Evolutionary conservation across 306 rosid species (phyloP).

Genomic region (Trifolium repens): DNA sequence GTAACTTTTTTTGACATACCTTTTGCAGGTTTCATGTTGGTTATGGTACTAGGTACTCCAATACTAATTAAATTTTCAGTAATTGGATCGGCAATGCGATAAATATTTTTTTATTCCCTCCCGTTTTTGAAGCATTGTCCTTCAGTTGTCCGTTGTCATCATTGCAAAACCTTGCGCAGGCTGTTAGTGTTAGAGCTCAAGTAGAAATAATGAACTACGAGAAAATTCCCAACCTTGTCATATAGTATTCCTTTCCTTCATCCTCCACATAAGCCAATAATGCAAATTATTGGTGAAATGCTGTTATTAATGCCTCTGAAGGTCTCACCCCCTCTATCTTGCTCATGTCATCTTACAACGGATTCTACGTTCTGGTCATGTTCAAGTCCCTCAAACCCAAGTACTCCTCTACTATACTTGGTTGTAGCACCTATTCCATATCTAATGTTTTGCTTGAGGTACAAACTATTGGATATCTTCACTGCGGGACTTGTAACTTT

Average conservation of each 20-base stretch:
- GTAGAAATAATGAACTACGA: constrained; percentile 50
- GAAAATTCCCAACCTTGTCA: constrained; percentile 54
- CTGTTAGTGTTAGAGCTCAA: constrained; percentile 43
- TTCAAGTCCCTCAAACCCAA: constrained; percentile 58
- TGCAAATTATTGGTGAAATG: constrained; percentile 59
- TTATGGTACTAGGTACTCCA: constrained; percentile 12
- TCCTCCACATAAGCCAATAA: constrained; percentile 47
- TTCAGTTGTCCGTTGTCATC: constrained; percentile 40
- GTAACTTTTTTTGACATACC: constrained; percentile 16
- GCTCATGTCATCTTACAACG: constrained; percentile 58
- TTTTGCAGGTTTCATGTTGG: constrained; percentile 40
- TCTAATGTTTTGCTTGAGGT: constrained; percentile 49
- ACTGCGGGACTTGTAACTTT: constrained; percentile 55
- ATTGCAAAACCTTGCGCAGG: constrained; percentile 43
- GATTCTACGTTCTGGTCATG: constrained; percentile 58
- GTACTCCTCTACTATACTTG: constrained; percentile 68
- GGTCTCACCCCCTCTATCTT: constrained; percentile 58
- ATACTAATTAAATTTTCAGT: constrained; percentile 5
- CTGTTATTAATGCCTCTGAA: constrained; percentile 60
- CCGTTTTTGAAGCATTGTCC: constrained; percentile 38
- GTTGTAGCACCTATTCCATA: constrained; percentile 49
- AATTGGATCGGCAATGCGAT: constrained; percentile 41
- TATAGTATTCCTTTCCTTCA: constrained; percentile 46
- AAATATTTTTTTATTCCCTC: constrained; percentile 33
- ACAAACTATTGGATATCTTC: constrained; percentile 63